A percentile compares a stretch with the other conserved stretches of the same genome.
These are phyloP conservation scores for Leccinum insolens DNA, from an alignment of 1,284 basidiomycete genomes.

Conservation along the genomic window DNA sequence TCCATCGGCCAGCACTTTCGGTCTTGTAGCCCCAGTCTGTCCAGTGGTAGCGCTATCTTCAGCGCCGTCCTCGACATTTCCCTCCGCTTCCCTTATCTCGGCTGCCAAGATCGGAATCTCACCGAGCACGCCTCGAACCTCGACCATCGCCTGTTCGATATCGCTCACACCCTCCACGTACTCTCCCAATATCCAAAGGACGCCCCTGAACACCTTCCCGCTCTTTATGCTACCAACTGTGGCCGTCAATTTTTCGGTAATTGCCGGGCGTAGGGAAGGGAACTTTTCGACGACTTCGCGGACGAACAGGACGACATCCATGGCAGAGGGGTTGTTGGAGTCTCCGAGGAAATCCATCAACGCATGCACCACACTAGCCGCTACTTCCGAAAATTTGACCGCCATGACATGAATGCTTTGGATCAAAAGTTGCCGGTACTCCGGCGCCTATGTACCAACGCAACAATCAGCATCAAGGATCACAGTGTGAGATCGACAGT, in stretches of 20 bases:
- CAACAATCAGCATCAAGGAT: neutral
- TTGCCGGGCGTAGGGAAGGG: constrained; percentile 82
- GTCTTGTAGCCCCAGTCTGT: constrained; percentile 45
- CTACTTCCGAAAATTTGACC: constrained; percentile 98
- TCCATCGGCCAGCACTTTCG: constrained; percentile 90
- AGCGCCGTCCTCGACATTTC: constrained; percentile 41
- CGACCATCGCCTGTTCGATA: constrained; percentile 77
- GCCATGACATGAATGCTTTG: constrained; percentile 98
- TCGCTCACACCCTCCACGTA: constrained; percentile 74
- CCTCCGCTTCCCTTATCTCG: constrained; percentile 79
- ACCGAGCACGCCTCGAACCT: constrained; percentile 88
- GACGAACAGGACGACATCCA: constrained; percentile 96
- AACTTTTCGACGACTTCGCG: constrained; percentile 99
- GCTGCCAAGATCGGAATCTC: constrained; percentile 96
- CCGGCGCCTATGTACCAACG: constrained; percentile 65
- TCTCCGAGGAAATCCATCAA: constrained; percentile 99
- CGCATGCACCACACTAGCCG: constrained; percentile 94
- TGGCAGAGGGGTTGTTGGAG: constrained; percentile 91
- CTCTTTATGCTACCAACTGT: constrained; percentile 93
- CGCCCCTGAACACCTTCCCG: constrained; percentile 96
- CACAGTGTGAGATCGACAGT: neutral
- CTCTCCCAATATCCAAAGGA: constrained; percentile 98
- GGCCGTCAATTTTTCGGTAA: constrained; percentile 85
- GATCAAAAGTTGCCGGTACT: constrained; percentile 96
- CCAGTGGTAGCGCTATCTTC: constrained; percentile 41